phyloP scores from a whole-genome alignment of 2,329 filamentous ascomycete genomes.

The Aspergillus unguis region DNA sequence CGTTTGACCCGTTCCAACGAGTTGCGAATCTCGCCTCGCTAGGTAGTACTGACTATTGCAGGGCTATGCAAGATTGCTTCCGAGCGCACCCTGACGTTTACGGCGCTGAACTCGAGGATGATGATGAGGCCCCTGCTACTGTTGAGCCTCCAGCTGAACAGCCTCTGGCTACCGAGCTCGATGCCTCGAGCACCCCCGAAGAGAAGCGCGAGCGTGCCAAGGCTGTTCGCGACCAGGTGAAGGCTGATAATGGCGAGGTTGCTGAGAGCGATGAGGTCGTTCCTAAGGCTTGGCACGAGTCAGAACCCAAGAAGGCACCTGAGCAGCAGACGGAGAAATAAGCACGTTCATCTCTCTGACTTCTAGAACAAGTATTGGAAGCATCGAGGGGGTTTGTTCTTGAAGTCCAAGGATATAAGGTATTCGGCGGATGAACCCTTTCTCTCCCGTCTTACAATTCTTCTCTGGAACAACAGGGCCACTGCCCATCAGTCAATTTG shows the following conservation, averaged over 20 bases:
- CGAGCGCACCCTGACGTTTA: conserved; percentile 88
- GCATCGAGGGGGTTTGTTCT: too few species aligned
- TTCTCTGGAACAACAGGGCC: too few species aligned
- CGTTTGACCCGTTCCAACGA: conserved; percentile 33
- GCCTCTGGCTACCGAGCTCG: conserved; percentile 23
- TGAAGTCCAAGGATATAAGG: too few species aligned
- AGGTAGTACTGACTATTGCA: conserved; percentile 38
- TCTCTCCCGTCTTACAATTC: too few species aligned
- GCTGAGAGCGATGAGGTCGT: conserved; percentile 46
- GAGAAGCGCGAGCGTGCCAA: conserved; percentile 26
- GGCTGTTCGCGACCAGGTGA: conserved; percentile 23
- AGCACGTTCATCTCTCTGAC: background rate
- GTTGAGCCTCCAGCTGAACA: conserved; percentile 26
- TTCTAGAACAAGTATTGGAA: background rate
- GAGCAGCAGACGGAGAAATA: conserved; percentile 20
- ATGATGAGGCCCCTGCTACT: conserved; percentile 48
- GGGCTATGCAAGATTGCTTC: conserved; percentile 97
- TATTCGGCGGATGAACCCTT: too few species aligned
- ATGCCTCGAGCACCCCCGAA: conserved; percentile 23
- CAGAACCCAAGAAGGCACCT: conserved; percentile 24
- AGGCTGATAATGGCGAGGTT: conserved; percentile 22
- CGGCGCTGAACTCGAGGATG: conserved; percentile 79
- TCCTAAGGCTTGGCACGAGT: conserved; percentile 51
- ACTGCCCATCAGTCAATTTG: too few species aligned
- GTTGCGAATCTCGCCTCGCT: background rate